Evolutionary conservation across 2,329 filamentous ascomycete species (phyloP), one percentile per base, ranked within the genome.

Genomic region (Cytospora leucostoma): DNA sequence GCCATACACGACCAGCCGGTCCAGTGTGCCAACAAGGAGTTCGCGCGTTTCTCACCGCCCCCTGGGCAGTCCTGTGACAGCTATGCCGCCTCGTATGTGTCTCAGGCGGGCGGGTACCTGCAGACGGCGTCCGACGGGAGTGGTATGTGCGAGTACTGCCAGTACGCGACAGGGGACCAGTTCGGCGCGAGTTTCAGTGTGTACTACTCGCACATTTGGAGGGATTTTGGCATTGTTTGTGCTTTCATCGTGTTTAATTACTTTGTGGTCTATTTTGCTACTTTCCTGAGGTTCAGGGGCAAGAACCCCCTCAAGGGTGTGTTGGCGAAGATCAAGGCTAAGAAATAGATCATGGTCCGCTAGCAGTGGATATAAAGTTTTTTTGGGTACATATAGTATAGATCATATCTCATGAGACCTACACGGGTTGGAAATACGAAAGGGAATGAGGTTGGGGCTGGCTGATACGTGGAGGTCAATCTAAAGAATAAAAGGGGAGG

Each of bases 171-270:
- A 11, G 86, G 84, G 2, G 84, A 88, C 70, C 67, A 71, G 4
- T 86, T 80, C 70, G 74, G 88, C 33, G 71, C 78, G 0, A 63
- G 65, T 0, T 79, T 85, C 50, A 76, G 79, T 52, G 80, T 83
- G 61, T 71, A 79, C 63, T 91, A 88, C 71, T 71, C 67, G 34
- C 77, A 89, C 34, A 77, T 84, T 33, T 92, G 88, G 88, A 81
- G 88, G 62, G 89, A 92, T 72, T 88, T 88, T 71, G 88, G 84
- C 3, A 77, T 88, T 27, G 74, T 85, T 59, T 85, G 80, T 73
- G 79, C 76, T 0, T 85, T 82, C 61, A 79, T 84, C 65, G 73
- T 76, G 32, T 84, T 85, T 71, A 85, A 86, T 65, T 91, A 91
- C 75, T 83, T 88, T 75, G 65, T 75, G 4, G 68, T 88, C 1